Evolutionary conservation across 2,329 filamentous ascomycete species (phyloP).

Genomic region (Trichoderma oligosporum): DNA sequence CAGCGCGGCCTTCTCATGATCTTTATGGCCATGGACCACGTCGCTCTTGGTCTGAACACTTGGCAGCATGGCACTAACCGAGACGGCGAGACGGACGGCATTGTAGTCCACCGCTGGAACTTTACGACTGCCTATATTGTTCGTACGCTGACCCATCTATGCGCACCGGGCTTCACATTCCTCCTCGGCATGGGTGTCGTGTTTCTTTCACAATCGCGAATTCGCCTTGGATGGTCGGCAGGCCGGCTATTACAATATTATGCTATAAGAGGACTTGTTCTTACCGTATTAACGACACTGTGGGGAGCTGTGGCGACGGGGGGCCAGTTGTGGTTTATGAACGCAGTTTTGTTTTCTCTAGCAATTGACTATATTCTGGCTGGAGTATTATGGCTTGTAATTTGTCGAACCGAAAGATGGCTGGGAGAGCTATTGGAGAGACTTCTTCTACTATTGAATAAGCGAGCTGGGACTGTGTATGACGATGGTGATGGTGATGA

Average conservation of each 20-base stretch:
- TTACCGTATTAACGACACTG: conserved; percentile 33
- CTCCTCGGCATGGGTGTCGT: conserved; percentile 45
- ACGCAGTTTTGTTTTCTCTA: conserved; percentile 42
- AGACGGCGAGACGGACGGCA: conserved; percentile 36
- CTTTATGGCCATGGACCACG: conserved; percentile 45
- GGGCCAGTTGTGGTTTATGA: conserved; percentile 41
- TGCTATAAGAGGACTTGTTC: conserved; percentile 33
- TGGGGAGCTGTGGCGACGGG: conserved; percentile 33
- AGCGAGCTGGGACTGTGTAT: conserved; percentile 4
- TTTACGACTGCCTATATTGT: conserved; percentile 36
- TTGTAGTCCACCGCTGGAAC: conserved; percentile 38
- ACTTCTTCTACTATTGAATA: neutral
- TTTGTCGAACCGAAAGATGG: conserved; percentile 35
- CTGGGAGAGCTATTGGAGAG: conserved; percentile 29
- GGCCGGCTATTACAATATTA: conserved; percentile 38
- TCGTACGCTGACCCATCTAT: conserved; percentile 43
- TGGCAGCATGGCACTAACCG: conserved; percentile 41
- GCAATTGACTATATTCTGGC: conserved; percentile 45
- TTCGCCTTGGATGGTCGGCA: conserved; percentile 38
- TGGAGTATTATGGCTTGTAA: conserved; percentile 39
- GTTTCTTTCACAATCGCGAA: conserved; percentile 43
- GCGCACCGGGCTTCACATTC: conserved; percentile 44
- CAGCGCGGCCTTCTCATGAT: conserved; percentile 44
- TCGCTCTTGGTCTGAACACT: conserved; percentile 35
- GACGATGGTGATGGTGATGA: conserved; percentile 24